A percentile compares a stretch with the other conserved stretches of the same genome.
Conservation (phyloP, 176 grass and related monocot genomes). For the Oropetium thomaeum region DNA sequence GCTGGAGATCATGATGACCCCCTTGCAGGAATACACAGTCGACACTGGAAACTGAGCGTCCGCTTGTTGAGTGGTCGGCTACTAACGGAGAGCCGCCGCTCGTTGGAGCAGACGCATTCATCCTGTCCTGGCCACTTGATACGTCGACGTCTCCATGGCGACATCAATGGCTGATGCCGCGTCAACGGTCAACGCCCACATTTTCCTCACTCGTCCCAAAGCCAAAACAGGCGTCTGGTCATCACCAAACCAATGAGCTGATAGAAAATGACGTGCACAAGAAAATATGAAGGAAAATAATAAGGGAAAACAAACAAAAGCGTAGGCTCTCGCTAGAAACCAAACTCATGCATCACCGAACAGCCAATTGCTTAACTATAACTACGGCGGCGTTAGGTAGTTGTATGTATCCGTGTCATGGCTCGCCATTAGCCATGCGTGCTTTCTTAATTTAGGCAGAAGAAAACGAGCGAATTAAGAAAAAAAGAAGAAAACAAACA, state of each 20-base stretch:
- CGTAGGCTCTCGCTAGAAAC: background rate
- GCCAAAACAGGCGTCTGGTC: background rate
- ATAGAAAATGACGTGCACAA: slow-evolving; percentile 11
- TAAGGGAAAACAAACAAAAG: background rate
- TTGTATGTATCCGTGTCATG: slow-evolving; percentile 14
- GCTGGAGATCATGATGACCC: background rate
- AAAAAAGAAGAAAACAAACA: background rate
- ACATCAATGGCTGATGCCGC: background rate
- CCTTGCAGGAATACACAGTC: too few species aligned
- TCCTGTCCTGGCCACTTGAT: background rate
- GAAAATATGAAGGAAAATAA: slow-evolving; percentile 2
- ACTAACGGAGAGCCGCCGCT: background rate
- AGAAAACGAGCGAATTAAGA: slow-evolving; percentile 19
- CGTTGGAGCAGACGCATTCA: background rate
- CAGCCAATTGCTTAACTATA: slow-evolving; percentile 21
- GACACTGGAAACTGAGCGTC: too few species aligned
- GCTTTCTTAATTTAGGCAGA: slow-evolving; percentile 33
- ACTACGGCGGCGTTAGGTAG: background rate
- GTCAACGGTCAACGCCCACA: slow-evolving; percentile 48
- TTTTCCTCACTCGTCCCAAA: background rate
- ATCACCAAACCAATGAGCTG: slow-evolving; percentile 23
- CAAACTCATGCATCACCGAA: background rate
- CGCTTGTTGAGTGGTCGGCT: background rate
- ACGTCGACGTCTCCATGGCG: background rate
- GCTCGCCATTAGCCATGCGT: background rate